phyloP scores from a whole-genome alignment of 2,329 filamentous ascomycete species.

The Helicocarpus griseus region DNA sequence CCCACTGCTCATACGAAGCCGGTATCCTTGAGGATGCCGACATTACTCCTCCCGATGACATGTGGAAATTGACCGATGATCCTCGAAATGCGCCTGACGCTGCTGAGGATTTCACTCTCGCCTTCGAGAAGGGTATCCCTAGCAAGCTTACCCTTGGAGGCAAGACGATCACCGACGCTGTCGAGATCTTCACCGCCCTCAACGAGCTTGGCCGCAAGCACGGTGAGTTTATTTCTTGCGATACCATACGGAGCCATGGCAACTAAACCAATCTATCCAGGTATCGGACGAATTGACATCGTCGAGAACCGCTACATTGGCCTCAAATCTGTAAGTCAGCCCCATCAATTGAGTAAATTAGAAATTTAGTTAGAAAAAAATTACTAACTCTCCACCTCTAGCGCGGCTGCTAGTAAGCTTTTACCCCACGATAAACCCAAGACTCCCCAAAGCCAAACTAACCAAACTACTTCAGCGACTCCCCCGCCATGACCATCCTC shows the following conservation, averaged over 20 bases:
- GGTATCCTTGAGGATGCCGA: conserved; percentile 49
- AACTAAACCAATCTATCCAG: conserved; percentile 20
- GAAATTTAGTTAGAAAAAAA: conserved; percentile 29
- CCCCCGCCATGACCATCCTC: conserved; percentile 48
- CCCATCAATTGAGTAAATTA: not conserved
- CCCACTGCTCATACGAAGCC: conserved; percentile 64
- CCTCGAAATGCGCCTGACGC: conserved; percentile 18
- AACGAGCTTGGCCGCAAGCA: conserved; percentile 14
- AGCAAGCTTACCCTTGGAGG: conserved; percentile 10
- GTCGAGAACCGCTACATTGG: conserved; percentile 67
- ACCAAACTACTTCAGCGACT: conserved; percentile 18
- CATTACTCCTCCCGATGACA: conserved; percentile 60
- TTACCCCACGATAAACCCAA: not conserved
- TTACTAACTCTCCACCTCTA: conserved; percentile 38
- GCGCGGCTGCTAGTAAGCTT: conserved; percentile 12
- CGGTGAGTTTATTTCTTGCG: conserved; percentile 7
- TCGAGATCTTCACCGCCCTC: conserved; percentile 13
- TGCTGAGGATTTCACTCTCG: conserved; percentile 15
- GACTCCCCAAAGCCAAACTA: not conserved
- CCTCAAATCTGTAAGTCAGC: conserved; percentile 42
- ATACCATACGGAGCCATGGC: not conserved
- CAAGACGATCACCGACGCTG: conserved; percentile 9
- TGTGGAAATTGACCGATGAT: conserved; percentile 61
- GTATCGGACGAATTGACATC: conserved; percentile 67
- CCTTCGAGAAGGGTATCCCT: conserved; percentile 18